A percentile compares a stretch with the other conserved stretches of the same genome.
phyloP scores from a whole-genome alignment of 495 filamentous ascomycete species.

The Hypoxylon rickii region DNA sequence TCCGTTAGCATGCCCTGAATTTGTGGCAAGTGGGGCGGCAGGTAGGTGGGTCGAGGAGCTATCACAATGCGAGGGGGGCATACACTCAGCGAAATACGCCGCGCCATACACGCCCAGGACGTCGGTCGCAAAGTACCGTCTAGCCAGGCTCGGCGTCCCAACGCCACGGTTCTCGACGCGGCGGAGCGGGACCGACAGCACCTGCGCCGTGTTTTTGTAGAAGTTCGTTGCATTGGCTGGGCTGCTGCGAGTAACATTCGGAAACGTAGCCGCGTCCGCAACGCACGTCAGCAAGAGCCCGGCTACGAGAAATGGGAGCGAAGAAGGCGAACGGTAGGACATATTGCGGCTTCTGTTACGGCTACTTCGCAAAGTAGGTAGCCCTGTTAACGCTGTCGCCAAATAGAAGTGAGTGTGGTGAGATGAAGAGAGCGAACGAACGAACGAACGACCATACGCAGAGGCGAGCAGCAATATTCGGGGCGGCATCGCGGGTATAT shows the following conservation, averaged over 20 bases:
- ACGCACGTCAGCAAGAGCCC: slow-evolving; percentile 4
- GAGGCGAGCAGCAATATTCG: not conserved
- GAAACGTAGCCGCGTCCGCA: not conserved
- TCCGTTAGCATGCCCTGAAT: slow-evolving; percentile 13
- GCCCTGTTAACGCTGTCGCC: no score
- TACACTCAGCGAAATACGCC: slow-evolving; percentile 39
- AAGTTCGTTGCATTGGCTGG: slow-evolving; percentile 9
- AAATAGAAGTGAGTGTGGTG: no score
- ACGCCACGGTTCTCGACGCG: slow-evolving; percentile 28
- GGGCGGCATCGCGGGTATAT: slow-evolving; percentile 19
- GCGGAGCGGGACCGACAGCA: slow-evolving; percentile 30
- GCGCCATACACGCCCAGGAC: slow-evolving; percentile 35
- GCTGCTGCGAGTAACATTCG: slow-evolving; percentile 1
- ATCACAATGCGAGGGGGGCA: no score
- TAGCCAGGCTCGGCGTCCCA: slow-evolving; percentile 32
- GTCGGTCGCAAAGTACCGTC: slow-evolving; percentile 31
- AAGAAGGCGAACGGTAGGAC: slow-evolving; percentile 1
- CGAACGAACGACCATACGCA: not conserved
- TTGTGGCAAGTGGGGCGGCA: no score
- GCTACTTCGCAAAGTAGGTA: no score
- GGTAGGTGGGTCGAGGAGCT: slow-evolving; percentile 1
- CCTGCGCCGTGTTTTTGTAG: slow-evolving; percentile 9
- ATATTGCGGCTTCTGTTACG: no score
- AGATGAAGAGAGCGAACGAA: no score
- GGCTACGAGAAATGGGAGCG: not conserved